Conservation (phyloP, 1,284 basidiomycete species). For the Puccinia horiana region DNA sequence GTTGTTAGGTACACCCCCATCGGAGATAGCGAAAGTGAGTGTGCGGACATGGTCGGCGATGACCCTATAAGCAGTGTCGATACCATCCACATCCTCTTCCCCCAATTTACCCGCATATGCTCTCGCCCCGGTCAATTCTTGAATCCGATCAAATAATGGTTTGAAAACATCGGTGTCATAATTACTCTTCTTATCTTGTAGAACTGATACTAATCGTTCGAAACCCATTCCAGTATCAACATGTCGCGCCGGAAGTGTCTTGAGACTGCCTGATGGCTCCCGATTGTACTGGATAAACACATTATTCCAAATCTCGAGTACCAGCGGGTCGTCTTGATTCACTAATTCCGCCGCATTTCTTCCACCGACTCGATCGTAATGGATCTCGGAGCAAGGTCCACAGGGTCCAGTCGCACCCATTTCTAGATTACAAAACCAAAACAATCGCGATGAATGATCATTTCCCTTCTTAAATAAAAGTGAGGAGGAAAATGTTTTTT, state of each 20-base stretch:
- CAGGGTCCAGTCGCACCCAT: conserved; percentile 48
- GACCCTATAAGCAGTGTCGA: conserved; percentile 49
- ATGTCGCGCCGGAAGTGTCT: conserved; percentile 38
- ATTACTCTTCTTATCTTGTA: conserved; percentile 46
- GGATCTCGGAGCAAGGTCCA: conserved; percentile 50
- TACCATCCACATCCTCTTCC: conserved; percentile 42
- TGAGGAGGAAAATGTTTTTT: neutral
- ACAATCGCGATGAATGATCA: neutral
- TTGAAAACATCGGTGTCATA: conserved; percentile 49
- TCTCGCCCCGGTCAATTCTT: conserved; percentile 42
- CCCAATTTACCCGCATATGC: conserved; percentile 44
- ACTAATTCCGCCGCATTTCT: conserved; percentile 40
- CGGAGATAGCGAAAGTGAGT: conserved; percentile 48
- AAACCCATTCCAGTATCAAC: conserved; percentile 49
- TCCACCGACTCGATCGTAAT: conserved; percentile 48
- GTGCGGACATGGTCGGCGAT: conserved; percentile 49
- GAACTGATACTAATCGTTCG: conserved; percentile 41
- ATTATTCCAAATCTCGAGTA: conserved; percentile 49
- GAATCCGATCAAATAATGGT: conserved; percentile 41
- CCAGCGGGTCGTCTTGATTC: conserved; percentile 47
- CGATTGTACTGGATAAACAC: conserved; percentile 49
- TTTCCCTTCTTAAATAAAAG: neutral
- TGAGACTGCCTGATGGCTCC: conserved; percentile 28
- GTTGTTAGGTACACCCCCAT: conserved; percentile 49
- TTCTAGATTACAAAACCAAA: conserved; percentile 30